Evolutionary conservation across 257 asterid genomes (phyloP).

Genomic region (Solanum raphanifolium): DNA sequence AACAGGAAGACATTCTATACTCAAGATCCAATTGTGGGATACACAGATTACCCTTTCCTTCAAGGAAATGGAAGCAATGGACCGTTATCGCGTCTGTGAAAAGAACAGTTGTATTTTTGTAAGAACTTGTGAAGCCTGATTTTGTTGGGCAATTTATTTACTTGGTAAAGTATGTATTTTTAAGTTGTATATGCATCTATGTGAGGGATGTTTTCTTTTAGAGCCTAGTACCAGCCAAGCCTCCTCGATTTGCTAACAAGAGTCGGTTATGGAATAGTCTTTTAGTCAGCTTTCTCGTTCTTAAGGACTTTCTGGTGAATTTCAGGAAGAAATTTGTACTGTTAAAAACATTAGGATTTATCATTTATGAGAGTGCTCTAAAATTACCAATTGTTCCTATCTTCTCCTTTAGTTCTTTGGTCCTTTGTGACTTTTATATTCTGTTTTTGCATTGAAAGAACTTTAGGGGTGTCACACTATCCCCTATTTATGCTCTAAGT

Average conservation of each 20-base stretch:
- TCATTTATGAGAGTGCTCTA: neutral
- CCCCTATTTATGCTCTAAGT: neutral
- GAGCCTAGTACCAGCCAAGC: neutral
- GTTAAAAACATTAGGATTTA: neutral
- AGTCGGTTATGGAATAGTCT: neutral
- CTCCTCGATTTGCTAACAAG: neutral
- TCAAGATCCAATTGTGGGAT: conserved; percentile 52
- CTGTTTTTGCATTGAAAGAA: neutral
- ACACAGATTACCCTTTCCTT: conserved; percentile 57
- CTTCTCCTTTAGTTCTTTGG: neutral
- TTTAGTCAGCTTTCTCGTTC: neutral
- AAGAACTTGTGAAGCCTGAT: neutral
- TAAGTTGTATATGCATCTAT: neutral
- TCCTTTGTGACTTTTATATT: neutral
- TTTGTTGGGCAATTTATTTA: neutral
- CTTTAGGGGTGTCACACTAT: neutral
- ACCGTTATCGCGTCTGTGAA: conserved; percentile 30
- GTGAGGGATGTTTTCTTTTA: neutral
- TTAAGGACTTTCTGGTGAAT: neutral
- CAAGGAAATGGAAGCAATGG: neutral
- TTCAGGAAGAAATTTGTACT: neutral
- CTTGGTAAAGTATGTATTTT: neutral
- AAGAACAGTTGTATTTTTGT: neutral
- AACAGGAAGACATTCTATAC: conserved; percentile 58
- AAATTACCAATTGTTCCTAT: neutral